Evolutionary conservation across 345 rosid genomes (phyloP), one percentile per base, ranked within the genome.

Genomic region (Erodium maritimum): DNA sequence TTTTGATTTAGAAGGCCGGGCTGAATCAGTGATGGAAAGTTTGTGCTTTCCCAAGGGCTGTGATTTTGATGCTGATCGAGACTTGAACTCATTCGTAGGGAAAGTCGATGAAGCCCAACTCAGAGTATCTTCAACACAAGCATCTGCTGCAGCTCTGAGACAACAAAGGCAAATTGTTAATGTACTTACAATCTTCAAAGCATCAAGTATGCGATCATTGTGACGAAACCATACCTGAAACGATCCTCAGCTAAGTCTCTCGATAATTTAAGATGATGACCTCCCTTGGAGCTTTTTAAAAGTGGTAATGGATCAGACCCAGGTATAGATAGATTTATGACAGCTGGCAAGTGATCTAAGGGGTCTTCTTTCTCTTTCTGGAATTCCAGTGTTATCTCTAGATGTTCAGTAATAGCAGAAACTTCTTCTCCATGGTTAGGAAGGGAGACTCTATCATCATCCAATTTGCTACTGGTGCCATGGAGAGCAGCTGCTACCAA

Each of bases 41-140:
- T 80, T 94, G 75, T 90, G 95, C 79, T 94, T 94, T 50, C 97
- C 99, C 70, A 81, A 67, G 57, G 77, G 60, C 65, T 67, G 83
- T 25, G 66, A 58, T 69, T 84, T 87, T 16, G 62, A 45, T 33
- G 72, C 72, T 55, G 83, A 55, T 19, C 87, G 85, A 1, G 73
- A 62, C 69, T 74, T 87, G 37, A 61, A 55, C 72, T 87, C 99
- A 58, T 73, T 84, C 61, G 79, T 71, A 5, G 82, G 77, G 65
- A 82, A 77, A 22, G 81, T 74, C 54, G 83, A 75, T 59, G 77
- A 75, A 58, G 79, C 88, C 90, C 90, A 93, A 61, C 77, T 75
- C 48, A 69, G 63, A 63, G 74, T 65, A 65, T 73, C 90, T 72
- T 73, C 86, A 56, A 57, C 37, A 69, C 84, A 78, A 60, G 82